phyloP scores from a whole-genome alignment of 1,284 basidiomycete genomes.

The Tylopilus sp. region DNA sequence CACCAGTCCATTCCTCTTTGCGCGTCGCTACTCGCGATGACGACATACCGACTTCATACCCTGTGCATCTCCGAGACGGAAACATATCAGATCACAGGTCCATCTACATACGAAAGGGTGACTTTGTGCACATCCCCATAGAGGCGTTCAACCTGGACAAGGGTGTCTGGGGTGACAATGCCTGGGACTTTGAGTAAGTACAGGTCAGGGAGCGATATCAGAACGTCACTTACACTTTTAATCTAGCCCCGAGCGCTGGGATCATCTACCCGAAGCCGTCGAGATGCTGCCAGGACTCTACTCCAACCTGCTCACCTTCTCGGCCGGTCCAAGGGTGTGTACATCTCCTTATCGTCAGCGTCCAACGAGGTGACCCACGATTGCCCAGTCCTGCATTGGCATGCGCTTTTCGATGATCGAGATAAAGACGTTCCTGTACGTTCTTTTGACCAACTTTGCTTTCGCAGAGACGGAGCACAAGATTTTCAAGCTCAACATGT shows the following conservation, averaged over 20 bases:
- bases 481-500: constrained; percentile 71
- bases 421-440: constrained; percentile 71
- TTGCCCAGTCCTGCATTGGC: constrained; percentile 68
- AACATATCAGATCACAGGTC: constrained; percentile 39
- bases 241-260: constrained; percentile 73
- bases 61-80: constrained; percentile 56
- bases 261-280: constrained; percentile 63
- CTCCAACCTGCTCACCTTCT: constrained; percentile 69
- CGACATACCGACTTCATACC: constrained; percentile 64
- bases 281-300: constrained; percentile 62
- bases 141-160: constrained; percentile 76
- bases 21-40: constrained; percentile 73
- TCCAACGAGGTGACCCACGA: neutral
- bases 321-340: constrained; percentile 67
- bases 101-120: constrained; percentile 60
- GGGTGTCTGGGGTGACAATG: constrained; percentile 70
- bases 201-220: too few relatives aligned
- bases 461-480: constrained; percentile 55
- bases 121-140: constrained; percentile 68
- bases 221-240: neutral
- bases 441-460: constrained; percentile 61
- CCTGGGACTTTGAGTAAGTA: constrained; percentile 71
- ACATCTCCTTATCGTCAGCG: constrained; percentile 24
- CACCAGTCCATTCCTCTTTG: constrained; percentile 77
- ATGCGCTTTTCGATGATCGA: constrained; percentile 75